phyloP scores from a whole-genome alignment of 2,329 filamentous ascomycete species.

The Nemania diffusa region DNA sequence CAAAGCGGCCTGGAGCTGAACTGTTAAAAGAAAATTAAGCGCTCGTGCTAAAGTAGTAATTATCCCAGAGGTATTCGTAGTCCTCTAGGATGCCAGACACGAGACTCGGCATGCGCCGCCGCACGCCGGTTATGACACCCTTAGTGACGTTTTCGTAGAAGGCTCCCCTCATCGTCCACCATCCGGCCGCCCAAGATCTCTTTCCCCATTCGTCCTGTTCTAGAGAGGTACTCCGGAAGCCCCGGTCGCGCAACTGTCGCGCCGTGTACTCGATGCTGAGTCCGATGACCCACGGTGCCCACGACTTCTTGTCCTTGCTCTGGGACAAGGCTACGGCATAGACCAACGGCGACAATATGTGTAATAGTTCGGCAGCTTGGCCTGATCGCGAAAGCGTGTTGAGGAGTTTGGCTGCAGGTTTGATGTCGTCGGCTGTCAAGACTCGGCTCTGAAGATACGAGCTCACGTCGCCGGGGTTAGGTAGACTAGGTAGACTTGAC shows the following conservation, averaged over 20 bases:
- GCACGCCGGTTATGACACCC: constrained; percentile 76
- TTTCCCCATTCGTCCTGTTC: constrained; percentile 91
- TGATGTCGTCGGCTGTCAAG: constrained; percentile 95
- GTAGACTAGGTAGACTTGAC: constrained; percentile 83
- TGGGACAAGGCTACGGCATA: constrained; percentile 86
- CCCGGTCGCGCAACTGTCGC: constrained; percentile 80
- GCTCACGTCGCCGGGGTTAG: constrained; percentile 83
- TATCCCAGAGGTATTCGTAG: constrained; percentile 98
- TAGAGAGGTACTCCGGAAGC: constrained; percentile 83
- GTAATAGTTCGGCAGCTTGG: constrained; percentile 87
- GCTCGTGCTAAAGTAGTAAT: constrained; percentile 87
- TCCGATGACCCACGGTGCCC: constrained; percentile 92
- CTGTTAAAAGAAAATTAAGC: constrained; percentile 29
- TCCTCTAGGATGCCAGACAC: constrained; percentile 89
- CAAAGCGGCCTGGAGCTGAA: neutral
- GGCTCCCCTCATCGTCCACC: constrained; percentile 97
- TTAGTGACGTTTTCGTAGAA: constrained; percentile 95
- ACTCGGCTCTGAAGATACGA: constrained; percentile 90
- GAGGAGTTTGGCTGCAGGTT: constrained; percentile 86
- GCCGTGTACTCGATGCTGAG: constrained; percentile 87
- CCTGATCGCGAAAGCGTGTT: constrained; percentile 79
- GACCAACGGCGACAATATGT: constrained; percentile 87
- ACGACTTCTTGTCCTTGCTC: constrained; percentile 78
- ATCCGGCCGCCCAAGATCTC: constrained; percentile 88
- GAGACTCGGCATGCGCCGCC: constrained; percentile 81